Conservation (phyloP, 2,329 filamentous ascomycete genomes). For the Calonectria ilicicola region DNA sequence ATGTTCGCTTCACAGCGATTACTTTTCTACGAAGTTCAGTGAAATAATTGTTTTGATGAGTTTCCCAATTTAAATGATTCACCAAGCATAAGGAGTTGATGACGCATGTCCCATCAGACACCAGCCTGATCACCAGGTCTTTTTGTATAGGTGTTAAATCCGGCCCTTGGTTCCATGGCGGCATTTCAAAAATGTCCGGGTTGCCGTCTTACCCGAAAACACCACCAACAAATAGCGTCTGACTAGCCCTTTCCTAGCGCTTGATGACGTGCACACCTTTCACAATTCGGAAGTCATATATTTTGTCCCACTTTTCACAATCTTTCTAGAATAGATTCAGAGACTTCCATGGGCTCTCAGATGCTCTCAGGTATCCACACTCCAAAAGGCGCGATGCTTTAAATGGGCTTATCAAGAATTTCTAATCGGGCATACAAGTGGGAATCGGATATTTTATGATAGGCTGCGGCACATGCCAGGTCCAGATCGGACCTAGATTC, state of each 20-base stretch:
- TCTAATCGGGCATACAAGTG: not conserved
- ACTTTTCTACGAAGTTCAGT: not conserved
- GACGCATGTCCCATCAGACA: not conserved
- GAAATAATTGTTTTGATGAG: not conserved
- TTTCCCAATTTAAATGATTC: not conserved
- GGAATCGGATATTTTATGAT: not conserved
- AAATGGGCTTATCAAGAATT: not conserved
- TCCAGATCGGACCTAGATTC: not conserved
- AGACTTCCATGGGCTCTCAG: not conserved
- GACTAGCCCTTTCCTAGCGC: not conserved
- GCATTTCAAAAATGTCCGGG: not conserved
- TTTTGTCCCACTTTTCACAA: not conserved
- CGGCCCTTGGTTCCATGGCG: not conserved
- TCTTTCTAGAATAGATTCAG: not conserved
- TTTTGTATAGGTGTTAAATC: not conserved
- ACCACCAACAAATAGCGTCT: not conserved
- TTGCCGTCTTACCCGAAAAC: not conserved
- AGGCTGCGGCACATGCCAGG: no score
- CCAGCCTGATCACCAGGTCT: not conserved
- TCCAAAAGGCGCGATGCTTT: not conserved
- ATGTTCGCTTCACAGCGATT: not conserved
- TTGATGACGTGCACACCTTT: not conserved
- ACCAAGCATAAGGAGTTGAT: not conserved
- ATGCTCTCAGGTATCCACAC: not conserved
- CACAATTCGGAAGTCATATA: not conserved